A percentile compares a stretch with the other conserved stretches of the same genome.
phyloP scores from a whole-genome alignment of 306 rosid genomes.

The Rubus parviflorus region DNA sequence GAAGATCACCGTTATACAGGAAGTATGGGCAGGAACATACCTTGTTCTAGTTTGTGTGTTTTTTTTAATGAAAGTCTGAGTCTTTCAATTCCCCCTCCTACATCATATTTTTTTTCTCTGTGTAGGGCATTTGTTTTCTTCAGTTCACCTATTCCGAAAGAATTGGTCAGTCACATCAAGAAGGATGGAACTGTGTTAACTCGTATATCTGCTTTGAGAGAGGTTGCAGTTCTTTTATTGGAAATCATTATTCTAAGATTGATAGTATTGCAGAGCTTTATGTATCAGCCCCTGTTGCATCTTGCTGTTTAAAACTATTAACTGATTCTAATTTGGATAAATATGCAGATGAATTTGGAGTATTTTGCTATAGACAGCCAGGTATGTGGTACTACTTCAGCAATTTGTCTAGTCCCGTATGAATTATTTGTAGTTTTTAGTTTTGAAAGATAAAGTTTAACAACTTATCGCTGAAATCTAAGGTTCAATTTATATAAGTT shows the following conservation, averaged over 20 bases:
- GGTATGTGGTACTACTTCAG: conserved; percentile 49
- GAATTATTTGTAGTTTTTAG: conserved; percentile 9
- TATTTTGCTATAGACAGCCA: conserved; percentile 93
- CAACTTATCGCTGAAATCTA: not conserved
- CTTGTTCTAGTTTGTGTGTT: conserved; percentile 15
- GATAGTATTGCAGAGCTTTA: conserved; percentile 22
- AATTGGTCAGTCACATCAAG: conserved; percentile 68
- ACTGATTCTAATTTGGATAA: conserved; percentile 29
- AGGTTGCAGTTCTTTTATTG: conserved; percentile 50
- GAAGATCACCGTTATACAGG: conserved; percentile 83
- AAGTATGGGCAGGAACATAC: conserved; percentile 52
- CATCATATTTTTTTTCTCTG: conserved; percentile 27
- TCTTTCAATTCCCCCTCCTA: conserved; percentile 25
- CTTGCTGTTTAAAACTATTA: conserved; percentile 3
- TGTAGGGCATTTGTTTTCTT: conserved; percentile 97
- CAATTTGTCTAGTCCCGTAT: conserved; percentile 9
- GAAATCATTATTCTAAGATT: conserved; percentile 26
- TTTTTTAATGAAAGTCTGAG: conserved; percentile 5
- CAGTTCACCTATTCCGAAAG: conserved; percentile 79
- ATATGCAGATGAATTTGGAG: conserved; percentile 95
- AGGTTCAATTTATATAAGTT: not conserved
- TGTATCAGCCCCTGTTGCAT: conserved; percentile 20
- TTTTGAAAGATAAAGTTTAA: not conserved
- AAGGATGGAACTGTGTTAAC: conserved; percentile 66
- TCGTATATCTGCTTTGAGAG: conserved; percentile 82